Evolutionary conservation across 1,139 yeast species (phyloP).

Genomic region (Spencermartinsiella ligniputridi): DNA sequence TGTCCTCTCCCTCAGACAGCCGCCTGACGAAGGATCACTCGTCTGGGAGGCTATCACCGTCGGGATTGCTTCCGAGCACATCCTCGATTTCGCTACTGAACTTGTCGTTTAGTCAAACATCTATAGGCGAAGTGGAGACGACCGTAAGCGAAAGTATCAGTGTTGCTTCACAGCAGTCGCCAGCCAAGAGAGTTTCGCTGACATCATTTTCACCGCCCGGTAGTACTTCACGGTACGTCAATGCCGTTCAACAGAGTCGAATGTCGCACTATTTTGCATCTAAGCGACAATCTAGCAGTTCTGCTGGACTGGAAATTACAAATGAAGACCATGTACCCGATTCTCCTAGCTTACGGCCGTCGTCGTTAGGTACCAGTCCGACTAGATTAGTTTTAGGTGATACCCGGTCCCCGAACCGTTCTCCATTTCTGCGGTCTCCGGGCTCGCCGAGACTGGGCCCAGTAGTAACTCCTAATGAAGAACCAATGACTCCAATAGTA

Average conservation of each 20-base stretch:
- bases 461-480: conserved; percentile 19
- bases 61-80: conserved; percentile 19
- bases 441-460: conserved; percentile 20
- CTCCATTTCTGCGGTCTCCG: conserved; percentile 7
- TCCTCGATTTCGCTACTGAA: conserved; percentile 22
- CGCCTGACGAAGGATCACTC: not conserved
- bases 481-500: conserved; percentile 23
- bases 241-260: conserved; percentile 8
- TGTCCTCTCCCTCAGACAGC: conserved; percentile 6
- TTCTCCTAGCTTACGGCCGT: conserved; percentile 20
- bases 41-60: not conserved
- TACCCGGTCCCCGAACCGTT: conserved; percentile 3
- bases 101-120: conserved; percentile 17
- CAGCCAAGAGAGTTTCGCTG: not conserved
- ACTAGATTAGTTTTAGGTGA: conserved; percentile 10
- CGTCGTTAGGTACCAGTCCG: conserved; percentile 18
- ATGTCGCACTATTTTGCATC: conserved; percentile 8
- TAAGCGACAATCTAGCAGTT: conserved; percentile 5
- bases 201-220: conserved; percentile 4
- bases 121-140: conserved; percentile 5
- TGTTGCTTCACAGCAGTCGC: not conserved
- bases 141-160: not conserved
- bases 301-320: conserved; percentile 5
- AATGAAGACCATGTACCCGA: conserved; percentile 14
- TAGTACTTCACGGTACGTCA: conserved; percentile 8